Percentiles rank a stretch among this genome's conserved stretches.
Evolutionary conservation across 352 stramenopile genomes (phyloP).

Genomic region (Pythium scleroteichum): DNA sequence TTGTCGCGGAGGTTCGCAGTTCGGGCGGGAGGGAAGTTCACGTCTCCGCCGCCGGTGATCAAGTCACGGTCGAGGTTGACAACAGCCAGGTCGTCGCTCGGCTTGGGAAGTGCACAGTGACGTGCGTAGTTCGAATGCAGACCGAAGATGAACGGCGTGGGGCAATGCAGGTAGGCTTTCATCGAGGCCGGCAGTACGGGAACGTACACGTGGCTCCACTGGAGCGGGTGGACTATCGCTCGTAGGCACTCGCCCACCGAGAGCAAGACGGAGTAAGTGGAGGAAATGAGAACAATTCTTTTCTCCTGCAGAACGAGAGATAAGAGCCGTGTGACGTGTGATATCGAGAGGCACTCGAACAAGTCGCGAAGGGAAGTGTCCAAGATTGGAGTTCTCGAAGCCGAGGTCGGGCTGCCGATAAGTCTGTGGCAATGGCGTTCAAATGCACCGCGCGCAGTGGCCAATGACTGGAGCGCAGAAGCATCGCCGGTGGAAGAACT

Average conservation of each 20-base stretch:
- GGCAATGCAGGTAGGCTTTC: conserved; percentile 70
- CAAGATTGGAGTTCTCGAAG: conserved; percentile 8
- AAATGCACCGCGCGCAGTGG: not conserved
- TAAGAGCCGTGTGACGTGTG: conserved; percentile 62
- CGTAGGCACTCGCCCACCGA: conserved; percentile 55
- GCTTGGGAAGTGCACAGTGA: conserved; percentile 43
- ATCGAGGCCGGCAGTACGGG: conserved; percentile 63
- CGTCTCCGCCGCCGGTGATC: conserved; percentile 49
- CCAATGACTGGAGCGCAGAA: not conserved
- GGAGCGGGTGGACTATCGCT: conserved; percentile 53
- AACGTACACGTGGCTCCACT: conserved; percentile 81
- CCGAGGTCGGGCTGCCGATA: not conserved
- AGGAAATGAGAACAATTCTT: conserved; percentile 72
- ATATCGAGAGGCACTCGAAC: conserved; percentile 60
- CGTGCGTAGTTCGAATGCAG: conserved; percentile 63
- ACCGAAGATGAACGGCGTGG: conserved; percentile 79
- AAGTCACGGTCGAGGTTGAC: conserved; percentile 62
- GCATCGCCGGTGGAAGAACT: too few species aligned
- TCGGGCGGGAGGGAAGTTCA: conserved; percentile 39
- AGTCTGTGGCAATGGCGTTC: conserved; percentile 9
- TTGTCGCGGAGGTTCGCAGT: conserved; percentile 38
- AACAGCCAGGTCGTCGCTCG: conserved; percentile 50
- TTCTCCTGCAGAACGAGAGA: conserved; percentile 65
- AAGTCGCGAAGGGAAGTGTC: conserved; percentile 50
- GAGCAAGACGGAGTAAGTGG: conserved; percentile 65